Evolutionary conservation across 768 basidiomycete genomes (phyloP).

Genomic region (Podaxis sp.): DNA sequence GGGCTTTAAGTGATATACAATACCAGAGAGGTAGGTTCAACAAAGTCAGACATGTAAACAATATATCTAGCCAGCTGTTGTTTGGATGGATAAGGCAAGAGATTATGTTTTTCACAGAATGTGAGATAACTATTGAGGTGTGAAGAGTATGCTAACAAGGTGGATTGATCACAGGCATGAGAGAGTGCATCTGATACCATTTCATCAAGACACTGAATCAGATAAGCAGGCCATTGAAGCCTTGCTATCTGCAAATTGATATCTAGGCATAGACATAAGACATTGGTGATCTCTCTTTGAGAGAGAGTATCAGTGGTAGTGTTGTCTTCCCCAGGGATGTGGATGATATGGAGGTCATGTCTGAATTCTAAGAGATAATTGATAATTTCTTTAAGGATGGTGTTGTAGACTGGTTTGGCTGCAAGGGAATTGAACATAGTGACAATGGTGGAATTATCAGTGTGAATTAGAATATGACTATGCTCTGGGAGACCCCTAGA

Average conservation of each 20-base stretch:
- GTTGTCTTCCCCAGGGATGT: slow-evolving; percentile 27
- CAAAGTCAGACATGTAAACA: slow-evolving; percentile 30
- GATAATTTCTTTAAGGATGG: slow-evolving; percentile 18
- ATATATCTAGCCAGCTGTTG: slow-evolving; percentile 31
- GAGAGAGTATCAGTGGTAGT: slow-evolving; percentile 33
- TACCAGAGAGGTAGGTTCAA: slow-evolving; percentile 44
- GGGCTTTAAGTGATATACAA: slow-evolving; percentile 31
- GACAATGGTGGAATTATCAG: slow-evolving; percentile 34
- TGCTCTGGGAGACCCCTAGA: too few relatives aligned
- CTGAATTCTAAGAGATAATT: slow-evolving; percentile 16
- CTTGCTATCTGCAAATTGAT: too few relatives aligned
- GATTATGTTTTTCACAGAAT: slow-evolving; percentile 27
- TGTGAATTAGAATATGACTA: neutral
- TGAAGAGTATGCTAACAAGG: slow-evolving; percentile 24
- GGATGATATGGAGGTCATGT: slow-evolving; percentile 23
- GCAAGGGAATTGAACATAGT: slow-evolving; percentile 29
- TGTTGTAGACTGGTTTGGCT: slow-evolving; percentile 24
- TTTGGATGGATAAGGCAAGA: slow-evolving; percentile 22
- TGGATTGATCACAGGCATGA: neutral
- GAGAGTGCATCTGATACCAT: too few relatives aligned
- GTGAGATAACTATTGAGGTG: slow-evolving; percentile 29
- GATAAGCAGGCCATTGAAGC: too few relatives aligned
- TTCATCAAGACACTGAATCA: neutral
- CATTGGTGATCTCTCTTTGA: too few relatives aligned
- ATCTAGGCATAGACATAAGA: too few relatives aligned